Evolutionary conservation across 2,329 filamentous ascomycete genomes (phyloP), one percentile per base, ranked within the genome.

Genomic region (Sclerotiophoma versabilis): DNA sequence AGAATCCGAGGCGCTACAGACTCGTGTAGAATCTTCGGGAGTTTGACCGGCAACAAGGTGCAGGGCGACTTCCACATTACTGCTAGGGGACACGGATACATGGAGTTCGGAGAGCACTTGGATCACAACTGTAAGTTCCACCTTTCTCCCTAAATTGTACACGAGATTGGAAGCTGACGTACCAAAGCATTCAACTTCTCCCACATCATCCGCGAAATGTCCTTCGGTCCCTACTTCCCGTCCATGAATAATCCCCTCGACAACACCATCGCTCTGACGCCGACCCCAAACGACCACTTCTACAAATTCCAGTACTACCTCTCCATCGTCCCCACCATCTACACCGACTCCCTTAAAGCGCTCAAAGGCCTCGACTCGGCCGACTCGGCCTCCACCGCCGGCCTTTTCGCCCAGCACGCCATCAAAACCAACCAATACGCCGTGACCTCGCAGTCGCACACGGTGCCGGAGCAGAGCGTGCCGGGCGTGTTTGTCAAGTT

Each of bases 51-150:
- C 63, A 99, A 99, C 77, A 96, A 96, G 79, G 95, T 99, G 37
- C 93, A 97, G 77, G 95, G 93, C 4, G 93, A 99, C 75, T 98
- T 99, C 72, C 95, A 99, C 74, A 95, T 99, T 69, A 99, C 95
- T 1, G 95, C 95, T 3, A 81, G 92, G 58, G 95, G 95, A 0
- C 93, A 98, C 75, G 95, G 95, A n/a, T 99, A 99, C 76, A 84
- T 86, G 76, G 92, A 93, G 71, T 82, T 86, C 62, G 90, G 88
- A 32, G 80, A 82, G 57, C 93, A 98, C 79, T 78, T 98, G 61
- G 90, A 96, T 68, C 93, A 98, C 75, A 80, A 74, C 33, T 76
- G 92, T 95, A 82, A 76, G 87, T 80, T 8, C 19, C 19, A 14
- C 26, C 15, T 12, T 17, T 9, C 23, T 17, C 15, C 27, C 9